Conservation (phyloP, 2,329 filamentous ascomycete genomes). For the Trematosphaeria pertusa region DNA sequence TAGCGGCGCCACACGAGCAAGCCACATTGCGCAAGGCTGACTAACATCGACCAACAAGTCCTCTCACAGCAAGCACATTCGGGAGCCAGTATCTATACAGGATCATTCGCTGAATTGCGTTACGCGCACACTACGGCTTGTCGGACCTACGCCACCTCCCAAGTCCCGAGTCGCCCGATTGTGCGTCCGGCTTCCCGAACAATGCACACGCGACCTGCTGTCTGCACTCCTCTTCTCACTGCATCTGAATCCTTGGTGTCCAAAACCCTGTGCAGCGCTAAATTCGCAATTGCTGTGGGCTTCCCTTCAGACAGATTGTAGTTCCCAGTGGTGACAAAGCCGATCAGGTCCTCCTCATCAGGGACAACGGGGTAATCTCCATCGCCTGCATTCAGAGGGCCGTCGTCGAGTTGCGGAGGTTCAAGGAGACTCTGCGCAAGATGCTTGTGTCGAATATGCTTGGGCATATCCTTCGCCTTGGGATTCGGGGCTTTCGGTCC, state of each 20-base stretch:
- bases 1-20: too few species aligned
- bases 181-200: constrained; percentile 81
- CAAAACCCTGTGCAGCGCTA: constrained; percentile 67
- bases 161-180: constrained; percentile 78
- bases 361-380: constrained; percentile 73
- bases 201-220: constrained; percentile 68
- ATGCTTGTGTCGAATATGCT: constrained; percentile 23
- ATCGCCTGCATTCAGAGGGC: constrained; percentile 32
- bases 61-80: too few species aligned
- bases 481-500: not conserved
- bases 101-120: too few species aligned
- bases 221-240: constrained; percentile 24
- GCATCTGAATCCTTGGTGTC: constrained; percentile 49
- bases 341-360: constrained; percentile 76
- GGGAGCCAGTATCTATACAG: too few species aligned
- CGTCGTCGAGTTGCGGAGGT: constrained; percentile 9
- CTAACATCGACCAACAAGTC: too few species aligned
- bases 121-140: too few species aligned
- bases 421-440: constrained; percentile 38
- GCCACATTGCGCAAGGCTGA: constrained; percentile 1
- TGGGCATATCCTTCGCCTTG: constrained; percentile 19
- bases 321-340: constrained; percentile 87
- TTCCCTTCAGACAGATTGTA: constrained; percentile 80
- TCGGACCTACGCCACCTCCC: constrained; percentile 74
- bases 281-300: constrained; percentile 75